These are phyloP conservation scores for Capronia coronata DNA, from an alignment of 2,329 filamentous ascomycete genomes.

Conservation along the genomic window DNA sequence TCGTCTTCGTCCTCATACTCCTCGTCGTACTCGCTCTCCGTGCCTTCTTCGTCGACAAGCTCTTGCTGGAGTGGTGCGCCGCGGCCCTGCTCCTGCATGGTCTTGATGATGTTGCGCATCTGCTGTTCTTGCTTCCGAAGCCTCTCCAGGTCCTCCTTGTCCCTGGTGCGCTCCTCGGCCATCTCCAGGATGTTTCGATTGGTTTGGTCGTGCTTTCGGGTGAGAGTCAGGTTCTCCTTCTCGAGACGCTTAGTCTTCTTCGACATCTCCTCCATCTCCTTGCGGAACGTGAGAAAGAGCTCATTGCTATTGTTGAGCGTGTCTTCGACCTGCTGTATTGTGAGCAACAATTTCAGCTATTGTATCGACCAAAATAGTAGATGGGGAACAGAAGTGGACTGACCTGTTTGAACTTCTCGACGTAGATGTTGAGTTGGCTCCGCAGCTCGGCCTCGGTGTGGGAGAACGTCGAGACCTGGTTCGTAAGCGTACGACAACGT, in stretches of 20 bases:
- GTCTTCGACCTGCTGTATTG: conserved; percentile 74
- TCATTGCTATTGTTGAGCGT: conserved; percentile 98
- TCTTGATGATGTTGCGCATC: conserved; percentile 87
- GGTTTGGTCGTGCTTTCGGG: conserved; percentile 86
- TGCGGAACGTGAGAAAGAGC: conserved; percentile 89
- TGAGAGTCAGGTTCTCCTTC: conserved; percentile 88
- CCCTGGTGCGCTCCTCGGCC: conserved; percentile 82
- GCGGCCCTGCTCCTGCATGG: conserved; percentile 91
- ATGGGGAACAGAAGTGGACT: conserved; percentile 32
- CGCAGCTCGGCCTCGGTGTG: conserved; percentile 91
- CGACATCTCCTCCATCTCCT: conserved; percentile 99
- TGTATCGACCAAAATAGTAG: conserved; percentile 27
- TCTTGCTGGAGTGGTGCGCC: conserved; percentile 54
- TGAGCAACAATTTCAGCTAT: conserved; percentile 26
- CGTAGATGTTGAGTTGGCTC: conserved; percentile 95
- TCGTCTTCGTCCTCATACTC: conserved; percentile 55
- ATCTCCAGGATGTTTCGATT: conserved; percentile 94
- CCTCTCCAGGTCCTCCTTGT: conserved; percentile 68
- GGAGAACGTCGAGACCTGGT: conserved; percentile 89
- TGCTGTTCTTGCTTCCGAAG: conserved; percentile 82
- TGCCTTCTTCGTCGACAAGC: conserved; percentile 48
- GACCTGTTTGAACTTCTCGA: conserved; percentile 99
- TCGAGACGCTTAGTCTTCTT: conserved; percentile 97
- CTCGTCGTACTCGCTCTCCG: conserved; percentile 48
- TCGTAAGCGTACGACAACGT: conserved; percentile 76